Evolutionary conservation across 2,329 filamentous ascomycete genomes (phyloP), one percentile per base, ranked within the genome.

Genomic region (Ophiostoma ips): DNA sequence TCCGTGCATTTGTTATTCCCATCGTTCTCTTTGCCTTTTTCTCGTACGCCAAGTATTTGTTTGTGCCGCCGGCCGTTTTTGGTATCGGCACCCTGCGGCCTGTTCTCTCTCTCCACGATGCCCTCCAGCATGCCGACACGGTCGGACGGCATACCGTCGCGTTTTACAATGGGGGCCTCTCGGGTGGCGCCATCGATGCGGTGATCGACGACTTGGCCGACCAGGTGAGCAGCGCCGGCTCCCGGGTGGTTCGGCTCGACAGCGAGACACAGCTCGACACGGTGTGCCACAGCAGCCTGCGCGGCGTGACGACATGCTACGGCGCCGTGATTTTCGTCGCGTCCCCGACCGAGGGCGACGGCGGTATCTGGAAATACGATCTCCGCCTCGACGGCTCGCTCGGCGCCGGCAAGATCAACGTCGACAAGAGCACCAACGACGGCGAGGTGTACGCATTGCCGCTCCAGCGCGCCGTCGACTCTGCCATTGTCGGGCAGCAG

Each of bases 281-380:
- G 13, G 67, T 71, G 15, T 90, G 85, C 63, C 69, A 70, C 28
- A 74, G 73, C 53, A 71, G 70, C 18, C 65, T 82, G 46, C 66
- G 75, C 19, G 84, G 84, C 9, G 79, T 83, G 2, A 84, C 82
- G 2, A 70, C 69, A 4, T 92, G 86, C 64, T 86, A 80, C 60
- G 84, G 78, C 8, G 86, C 83, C 3, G 77, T 82, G 3, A 72
- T 81, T 8, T 89, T 94, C 62, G 69, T 79, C 49, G 82, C 82
- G 0, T 94, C 86, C 5, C 86, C 87, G 0, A 72, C 65, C 1
- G 81, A 92, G 66, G 86, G 86, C 10, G 55, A 62, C 1, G 74
- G 72, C 7, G 74, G 75, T 2, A 64, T 76, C 41, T 95, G 89
- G 89, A 94, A 92, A 64, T 95, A 95, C 61, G 89, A 86, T 0